A percentile compares a stretch with the other conserved stretches of the same genome.
Conservation (phyloP, 768 basidiomycete genomes). For the Termitomyces bulborhizus region DNA sequence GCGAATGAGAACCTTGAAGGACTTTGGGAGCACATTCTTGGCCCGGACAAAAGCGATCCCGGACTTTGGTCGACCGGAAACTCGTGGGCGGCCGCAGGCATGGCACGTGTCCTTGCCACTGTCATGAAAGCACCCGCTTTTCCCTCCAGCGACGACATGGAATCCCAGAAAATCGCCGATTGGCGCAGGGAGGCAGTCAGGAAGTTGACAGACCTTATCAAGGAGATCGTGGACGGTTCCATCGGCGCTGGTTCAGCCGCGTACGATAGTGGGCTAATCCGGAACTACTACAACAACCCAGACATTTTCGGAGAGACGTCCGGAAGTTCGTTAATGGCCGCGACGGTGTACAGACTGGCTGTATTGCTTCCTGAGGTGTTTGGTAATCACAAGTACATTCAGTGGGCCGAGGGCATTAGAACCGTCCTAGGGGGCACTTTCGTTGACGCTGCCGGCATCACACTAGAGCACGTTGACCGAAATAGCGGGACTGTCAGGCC, state of each 20-base stretch:
- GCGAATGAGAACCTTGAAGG: neutral
- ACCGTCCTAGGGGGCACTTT: conserved; percentile 18
- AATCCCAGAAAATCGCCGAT: too few species aligned
- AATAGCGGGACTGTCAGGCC: conserved; percentile 26
- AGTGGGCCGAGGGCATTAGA: conserved; percentile 30
- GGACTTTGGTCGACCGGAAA: conserved; percentile 54
- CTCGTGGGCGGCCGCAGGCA: conserved; percentile 68
- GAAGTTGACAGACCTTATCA: conserved; percentile 16
- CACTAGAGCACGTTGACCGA: conserved; percentile 20
- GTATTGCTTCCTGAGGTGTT: conserved; percentile 26
- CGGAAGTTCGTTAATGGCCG: conserved; percentile 15
- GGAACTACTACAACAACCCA: conserved; percentile 16
- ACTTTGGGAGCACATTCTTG: conserved; percentile 29
- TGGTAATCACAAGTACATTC: conserved; percentile 19
- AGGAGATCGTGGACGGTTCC: conserved; percentile 21
- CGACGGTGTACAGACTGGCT: conserved; percentile 25
- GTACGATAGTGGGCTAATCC: conserved; percentile 10
- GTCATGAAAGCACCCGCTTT: conserved; percentile 29
- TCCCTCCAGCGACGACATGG: neutral
- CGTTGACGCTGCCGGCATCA: conserved; percentile 3
- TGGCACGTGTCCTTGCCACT: conserved; percentile 53
- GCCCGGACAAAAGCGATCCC: conserved; percentile 29
- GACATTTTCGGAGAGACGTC: conserved; percentile 18
- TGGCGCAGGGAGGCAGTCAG: conserved; percentile 13
- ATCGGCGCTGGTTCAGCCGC: conserved; percentile 9